Base-by-base conservation (phyloP, 2,329 filamentous ascomycete species). In the Curvularia eragrostidis region DNA sequence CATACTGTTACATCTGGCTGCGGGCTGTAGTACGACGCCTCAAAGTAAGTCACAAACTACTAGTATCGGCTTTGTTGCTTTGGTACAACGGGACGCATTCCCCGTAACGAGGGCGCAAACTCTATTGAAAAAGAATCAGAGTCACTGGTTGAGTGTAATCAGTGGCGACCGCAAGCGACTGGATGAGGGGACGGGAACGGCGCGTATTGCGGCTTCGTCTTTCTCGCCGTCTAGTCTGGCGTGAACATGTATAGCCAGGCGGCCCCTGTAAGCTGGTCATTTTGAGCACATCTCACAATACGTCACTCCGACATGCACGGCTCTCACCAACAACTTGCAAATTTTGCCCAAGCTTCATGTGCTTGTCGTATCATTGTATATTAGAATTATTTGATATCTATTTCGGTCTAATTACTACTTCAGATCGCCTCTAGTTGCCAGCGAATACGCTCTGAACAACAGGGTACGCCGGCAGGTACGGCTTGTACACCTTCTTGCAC, bases 401-500 rank as follows among this genome's bases (percentile, higher is more conserved):
- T 26, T 43, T 21, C 10, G 26, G 21, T 26, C 21, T 43, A 43
- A 8, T 26, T 43, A 23, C 41, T n/a, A n/a, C 21, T 15, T 43
- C 15, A 26, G 15, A 26, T 26, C 41, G 7, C 26, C 21, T 41
- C 44, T 52, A 56, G n/a, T 53, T 48, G 32, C 54, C 44, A 1
- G 50, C 43, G 36, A 39, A 36, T 19, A 69, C 58, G 42, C 56
- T 59, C 46, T 67, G 60, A 0, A 70, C 23, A 1, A 70, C 63
- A 36, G 69, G 69, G 15, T 70, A 70, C 21, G 63, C 58, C 7
- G 68, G 60, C 1, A 65, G 48, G 18, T 67, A 61, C 9, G 63
- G 67, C 43, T 71, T 67, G 47, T 70, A 71, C 5, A 62, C 57
- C 48, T 61, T 57, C 55, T 77, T 71, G 55, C 77, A 78, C 13